phyloP scores from a whole-genome alignment of 208 protist species.

The Trypanosoma conorhini region DNA sequence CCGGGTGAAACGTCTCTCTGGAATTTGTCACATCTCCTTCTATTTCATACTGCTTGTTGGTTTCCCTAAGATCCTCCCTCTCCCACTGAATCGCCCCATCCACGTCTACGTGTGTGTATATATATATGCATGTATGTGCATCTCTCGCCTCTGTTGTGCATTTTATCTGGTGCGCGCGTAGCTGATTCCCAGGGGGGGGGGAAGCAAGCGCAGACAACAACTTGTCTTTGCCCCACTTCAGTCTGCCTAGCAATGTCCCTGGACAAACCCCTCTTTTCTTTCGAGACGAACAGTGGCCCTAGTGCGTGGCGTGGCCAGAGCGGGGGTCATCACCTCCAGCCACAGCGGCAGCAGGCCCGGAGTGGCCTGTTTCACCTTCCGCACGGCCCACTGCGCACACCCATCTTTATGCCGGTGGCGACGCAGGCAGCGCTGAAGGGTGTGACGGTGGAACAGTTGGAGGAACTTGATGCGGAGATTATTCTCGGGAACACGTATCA shows the following conservation, averaged over 20 bases:
- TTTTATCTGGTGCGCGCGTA: background rate
- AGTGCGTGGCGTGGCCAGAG: background rate
- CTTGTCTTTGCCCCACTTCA: background rate
- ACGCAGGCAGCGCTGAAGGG: constrained; percentile 98
- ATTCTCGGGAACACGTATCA: constrained; percentile 99
- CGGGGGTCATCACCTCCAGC: background rate
- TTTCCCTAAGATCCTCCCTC: background rate
- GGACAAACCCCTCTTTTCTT: constrained; percentile 53
- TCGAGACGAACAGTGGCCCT: constrained; percentile 64
- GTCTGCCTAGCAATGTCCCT: background rate
- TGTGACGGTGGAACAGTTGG: constrained; percentile 93
- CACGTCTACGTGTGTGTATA: background rate
- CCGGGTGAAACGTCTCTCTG: background rate
- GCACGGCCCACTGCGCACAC: constrained; percentile 89
- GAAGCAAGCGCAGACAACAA: background rate
- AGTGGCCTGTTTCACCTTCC: constrained; percentile 90
- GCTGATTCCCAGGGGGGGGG: background rate
- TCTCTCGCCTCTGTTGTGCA: background rate
- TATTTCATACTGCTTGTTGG: background rate
- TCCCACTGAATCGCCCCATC: background rate
- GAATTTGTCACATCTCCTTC: background rate
- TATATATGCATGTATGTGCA: no score
- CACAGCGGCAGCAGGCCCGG: constrained; percentile 48
- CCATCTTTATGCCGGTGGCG: constrained; percentile 99
- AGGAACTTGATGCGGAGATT: constrained; percentile 94